Conservation (phyloP, 1,284 basidiomycete species). For the Trichosporon coremiiforme region DNA sequence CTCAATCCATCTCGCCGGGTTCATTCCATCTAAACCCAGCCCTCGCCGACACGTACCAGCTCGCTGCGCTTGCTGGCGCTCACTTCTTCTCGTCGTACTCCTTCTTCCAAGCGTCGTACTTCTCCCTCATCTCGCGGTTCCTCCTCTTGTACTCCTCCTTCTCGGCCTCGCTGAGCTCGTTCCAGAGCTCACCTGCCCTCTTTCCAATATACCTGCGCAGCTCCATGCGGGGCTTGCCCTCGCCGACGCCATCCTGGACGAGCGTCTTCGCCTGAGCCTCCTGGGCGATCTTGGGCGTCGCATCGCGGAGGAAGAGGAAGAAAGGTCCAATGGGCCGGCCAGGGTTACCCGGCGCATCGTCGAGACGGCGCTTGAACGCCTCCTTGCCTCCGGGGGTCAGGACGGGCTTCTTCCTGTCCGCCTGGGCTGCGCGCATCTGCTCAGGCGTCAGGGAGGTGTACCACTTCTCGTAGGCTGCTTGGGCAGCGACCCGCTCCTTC, state of each 20-base stretch:
- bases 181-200: slow-evolving; percentile 41
- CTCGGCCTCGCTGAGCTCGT: slow-evolving; percentile 36
- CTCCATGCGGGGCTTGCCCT: slow-evolving; percentile 10
- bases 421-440: slow-evolving; percentile 35
- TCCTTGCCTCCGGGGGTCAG: slow-evolving; percentile 35
- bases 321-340: slow-evolving; percentile 40
- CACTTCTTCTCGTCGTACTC: slow-evolving; percentile 25
- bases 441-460: slow-evolving; percentile 33
- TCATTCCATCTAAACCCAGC: neutral
- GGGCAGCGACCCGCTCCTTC: slow-evolving; percentile 23
- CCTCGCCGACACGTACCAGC: slow-evolving; percentile 17
- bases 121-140: slow-evolving; percentile 37
- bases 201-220: slow-evolving; percentile 26
- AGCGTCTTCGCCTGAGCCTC: slow-evolving; percentile 19
- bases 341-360: slow-evolving; percentile 36
- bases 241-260: neutral
- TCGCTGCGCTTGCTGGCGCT: slow-evolving; percentile 9
- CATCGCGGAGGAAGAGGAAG: slow-evolving; percentile 34
- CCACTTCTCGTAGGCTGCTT: slow-evolving; percentile 36
- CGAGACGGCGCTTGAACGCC: slow-evolving; percentile 7
- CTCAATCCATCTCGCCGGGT: slow-evolving; percentile 27
- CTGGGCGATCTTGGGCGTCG: slow-evolving; percentile 24
- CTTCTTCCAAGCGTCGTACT: slow-evolving; percentile 34
- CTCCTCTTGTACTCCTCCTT: slow-evolving; percentile 27
- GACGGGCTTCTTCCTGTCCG: slow-evolving; percentile 37